Conservation (phyloP, 139 green algal genomes). For the Haematococcus lacustris region DNA sequence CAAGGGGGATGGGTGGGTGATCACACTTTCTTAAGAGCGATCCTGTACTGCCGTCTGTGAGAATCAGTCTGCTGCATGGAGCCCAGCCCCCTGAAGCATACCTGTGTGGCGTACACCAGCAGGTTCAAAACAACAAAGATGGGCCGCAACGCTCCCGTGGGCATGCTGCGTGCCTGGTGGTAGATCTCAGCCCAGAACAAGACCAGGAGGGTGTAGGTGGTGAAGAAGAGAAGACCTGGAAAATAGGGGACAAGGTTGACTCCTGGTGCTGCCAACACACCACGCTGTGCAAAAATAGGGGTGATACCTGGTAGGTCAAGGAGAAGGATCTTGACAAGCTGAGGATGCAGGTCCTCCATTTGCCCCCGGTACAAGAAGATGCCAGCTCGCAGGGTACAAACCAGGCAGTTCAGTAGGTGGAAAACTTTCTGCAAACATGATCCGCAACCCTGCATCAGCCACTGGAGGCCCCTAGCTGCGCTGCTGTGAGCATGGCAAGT, state of each 20-base stretch:
- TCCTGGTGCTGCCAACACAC: too few species aligned
- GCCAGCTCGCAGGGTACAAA: constrained; percentile 58
- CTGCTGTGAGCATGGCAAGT: too few species aligned
- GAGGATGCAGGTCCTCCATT: constrained; percentile 44
- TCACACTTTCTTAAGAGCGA: background rate
- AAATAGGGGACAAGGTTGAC: background rate
- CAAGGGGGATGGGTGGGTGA: background rate
- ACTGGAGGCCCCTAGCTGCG: too few species aligned
- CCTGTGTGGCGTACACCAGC: constrained; percentile 76
- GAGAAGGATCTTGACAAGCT: constrained; percentile 54
- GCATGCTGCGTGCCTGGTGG: constrained; percentile 84
- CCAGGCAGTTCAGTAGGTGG: constrained; percentile 92
- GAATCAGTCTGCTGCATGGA: background rate
- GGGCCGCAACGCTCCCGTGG: constrained; percentile 69
- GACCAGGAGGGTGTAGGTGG: constrained; percentile 95
- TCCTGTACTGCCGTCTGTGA: background rate
- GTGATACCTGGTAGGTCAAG: constrained; percentile 75
- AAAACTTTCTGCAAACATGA: constrained; percentile 99
- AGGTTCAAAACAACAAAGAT: constrained; percentile 82
- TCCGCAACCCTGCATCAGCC: too few species aligned
- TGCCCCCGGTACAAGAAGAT: constrained; percentile 70
- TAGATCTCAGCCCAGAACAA: constrained; percentile 99
- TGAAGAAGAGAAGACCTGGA: constrained; percentile 93
- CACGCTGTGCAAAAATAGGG: background rate
- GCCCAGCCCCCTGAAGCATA: background rate